phyloP scores from a whole-genome alignment of 2,329 filamentous ascomycete species.

The Fusarium fracticaudum region DNA sequence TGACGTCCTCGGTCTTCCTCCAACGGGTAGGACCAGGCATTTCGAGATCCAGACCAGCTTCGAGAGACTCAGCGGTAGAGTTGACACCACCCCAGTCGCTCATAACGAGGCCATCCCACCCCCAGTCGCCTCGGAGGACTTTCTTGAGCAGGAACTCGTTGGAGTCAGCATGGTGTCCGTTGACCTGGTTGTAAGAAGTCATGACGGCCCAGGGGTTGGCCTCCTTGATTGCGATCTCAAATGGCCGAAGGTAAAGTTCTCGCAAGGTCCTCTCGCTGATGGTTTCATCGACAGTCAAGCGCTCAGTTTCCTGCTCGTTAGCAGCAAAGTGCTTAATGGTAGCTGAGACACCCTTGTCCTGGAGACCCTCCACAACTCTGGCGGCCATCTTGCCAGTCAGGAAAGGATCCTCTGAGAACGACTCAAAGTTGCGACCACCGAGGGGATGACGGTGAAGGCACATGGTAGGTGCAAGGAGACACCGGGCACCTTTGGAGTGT shows the following conservation, averaged over 20 bases:
- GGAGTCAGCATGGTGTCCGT: constrained; percentile 50
- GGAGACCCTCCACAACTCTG: constrained; percentile 50
- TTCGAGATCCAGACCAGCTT: constrained; percentile 48
- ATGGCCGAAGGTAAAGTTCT: constrained; percentile 50
- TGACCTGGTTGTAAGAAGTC: constrained; percentile 50
- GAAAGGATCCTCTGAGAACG: constrained; percentile 42
- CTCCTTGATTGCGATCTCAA: constrained; percentile 53
- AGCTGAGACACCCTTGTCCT: constrained; percentile 52
- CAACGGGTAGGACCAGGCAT: constrained; percentile 51
- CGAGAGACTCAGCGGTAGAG: constrained; percentile 47
- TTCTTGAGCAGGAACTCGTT: constrained; percentile 41
- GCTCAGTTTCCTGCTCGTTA: constrained; percentile 51
- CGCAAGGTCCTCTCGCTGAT: constrained; percentile 39
- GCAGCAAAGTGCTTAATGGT: constrained; percentile 57
- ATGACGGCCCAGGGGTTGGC: constrained; percentile 52
- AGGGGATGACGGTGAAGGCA: constrained; percentile 42
- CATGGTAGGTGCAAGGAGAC: constrained; percentile 59
- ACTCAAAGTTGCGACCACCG: constrained; percentile 43
- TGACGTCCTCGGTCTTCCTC: constrained; percentile 42
- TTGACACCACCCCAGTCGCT: constrained; percentile 53
- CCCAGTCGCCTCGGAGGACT: constrained; percentile 57
- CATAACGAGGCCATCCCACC: constrained; percentile 50
- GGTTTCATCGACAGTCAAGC: constrained; percentile 43
- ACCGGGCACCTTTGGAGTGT: constrained; percentile 71
- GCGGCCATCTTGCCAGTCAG: constrained; percentile 43